These are phyloP conservation scores for Ganoderma leucocontextum DNA, from an alignment of 1,284 basidiomycete genomes.

Conservation along the genomic window DNA sequence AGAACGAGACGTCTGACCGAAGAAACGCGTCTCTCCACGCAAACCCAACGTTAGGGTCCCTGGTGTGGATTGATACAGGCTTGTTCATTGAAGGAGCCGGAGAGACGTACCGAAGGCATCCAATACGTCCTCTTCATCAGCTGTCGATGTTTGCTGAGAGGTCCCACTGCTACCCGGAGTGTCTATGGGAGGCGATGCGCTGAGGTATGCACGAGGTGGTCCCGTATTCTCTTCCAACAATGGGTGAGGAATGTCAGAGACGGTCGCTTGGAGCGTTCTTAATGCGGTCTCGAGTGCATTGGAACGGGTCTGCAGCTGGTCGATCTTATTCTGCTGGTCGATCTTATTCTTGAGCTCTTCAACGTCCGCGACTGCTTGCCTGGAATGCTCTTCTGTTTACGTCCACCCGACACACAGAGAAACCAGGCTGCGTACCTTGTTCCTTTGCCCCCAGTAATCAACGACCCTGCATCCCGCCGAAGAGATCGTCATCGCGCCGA, in stretches of 20 bases:
- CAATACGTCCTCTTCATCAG: slow-evolving; percentile 56
- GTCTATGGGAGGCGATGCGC: not conserved
- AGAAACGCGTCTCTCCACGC: slow-evolving; percentile 62
- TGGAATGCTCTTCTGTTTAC: slow-evolving; percentile 31
- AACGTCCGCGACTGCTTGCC: slow-evolving; percentile 68
- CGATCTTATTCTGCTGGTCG: too few species aligned
- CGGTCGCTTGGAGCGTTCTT: slow-evolving; percentile 52
- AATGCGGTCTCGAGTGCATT: slow-evolving; percentile 67
- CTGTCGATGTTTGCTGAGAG: slow-evolving; percentile 7
- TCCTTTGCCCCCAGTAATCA: slow-evolving; percentile 60
- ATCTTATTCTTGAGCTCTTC: slow-evolving; percentile 72
- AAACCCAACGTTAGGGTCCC: slow-evolving; percentile 67
- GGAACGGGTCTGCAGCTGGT: slow-evolving; percentile 59
- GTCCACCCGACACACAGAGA: not conserved
- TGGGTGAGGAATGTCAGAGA: slow-evolving; percentile 56
- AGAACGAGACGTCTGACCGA: slow-evolving; percentile 68
- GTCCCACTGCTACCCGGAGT: slow-evolving; percentile 2
- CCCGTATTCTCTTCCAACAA: slow-evolving; percentile 44
- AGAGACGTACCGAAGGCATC: slow-evolving; percentile 61
- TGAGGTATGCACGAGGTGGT: not conserved
- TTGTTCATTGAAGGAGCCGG: not conserved
- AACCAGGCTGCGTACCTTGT: slow-evolving; percentile 44
- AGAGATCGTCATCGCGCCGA: not conserved
- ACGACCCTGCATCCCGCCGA: slow-evolving; percentile 49
- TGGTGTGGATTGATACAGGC: slow-evolving; percentile 33